Base-by-base conservation (phyloP, 2,329 filamentous ascomycete genomes). In the Neofusicoccum kwambonambiense region DNA sequence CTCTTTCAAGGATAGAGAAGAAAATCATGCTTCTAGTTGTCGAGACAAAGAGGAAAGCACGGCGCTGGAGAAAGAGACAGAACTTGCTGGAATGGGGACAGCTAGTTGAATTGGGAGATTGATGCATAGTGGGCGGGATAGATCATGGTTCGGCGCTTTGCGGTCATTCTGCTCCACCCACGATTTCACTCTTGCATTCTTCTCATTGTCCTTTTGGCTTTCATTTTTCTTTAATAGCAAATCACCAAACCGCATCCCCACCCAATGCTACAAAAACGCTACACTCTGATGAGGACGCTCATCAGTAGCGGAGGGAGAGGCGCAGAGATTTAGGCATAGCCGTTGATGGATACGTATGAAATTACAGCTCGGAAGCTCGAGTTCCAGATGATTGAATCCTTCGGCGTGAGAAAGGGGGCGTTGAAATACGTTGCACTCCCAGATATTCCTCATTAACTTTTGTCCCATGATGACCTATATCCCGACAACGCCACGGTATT, bases 1-100 rank as follows among this genome's bases (percentile, higher is more conserved):
- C 84, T 97, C 61, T 92, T 88, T 66, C 72, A 74, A 19, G 44
- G 62, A 17, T 57, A 57, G 35, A 17, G 19, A 41, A 19, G 52
- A 37, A 42, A 34, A 35, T 8, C 31, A 60, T 47, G 35, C 62
- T 92, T 88, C 67, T 68, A 71, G 45, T 19, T 31, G 42, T 44
- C 15, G 34, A 42, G 17, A 41, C 22, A 31, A 42, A 34, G 51
- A 57, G 50, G 3, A 17, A 22, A 7, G 34, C 4, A 54, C 27
- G n/a, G n/a, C n/a, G 15, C n/a, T 37, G 44, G 19, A 42, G 35
- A 57, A 34, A 34, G 22, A 13, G 22, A n/a, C 41, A 31, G 7
- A 35, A 41, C 44, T 41, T 47, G 34, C n/a, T 17, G 6, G 58
- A 12, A 35, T 17, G 49, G 13, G 62, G n/a, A 34, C 35, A 39